Conservation (phyloP, 352 stramenopile species). For the Globisporangium takayamanum region DNA sequence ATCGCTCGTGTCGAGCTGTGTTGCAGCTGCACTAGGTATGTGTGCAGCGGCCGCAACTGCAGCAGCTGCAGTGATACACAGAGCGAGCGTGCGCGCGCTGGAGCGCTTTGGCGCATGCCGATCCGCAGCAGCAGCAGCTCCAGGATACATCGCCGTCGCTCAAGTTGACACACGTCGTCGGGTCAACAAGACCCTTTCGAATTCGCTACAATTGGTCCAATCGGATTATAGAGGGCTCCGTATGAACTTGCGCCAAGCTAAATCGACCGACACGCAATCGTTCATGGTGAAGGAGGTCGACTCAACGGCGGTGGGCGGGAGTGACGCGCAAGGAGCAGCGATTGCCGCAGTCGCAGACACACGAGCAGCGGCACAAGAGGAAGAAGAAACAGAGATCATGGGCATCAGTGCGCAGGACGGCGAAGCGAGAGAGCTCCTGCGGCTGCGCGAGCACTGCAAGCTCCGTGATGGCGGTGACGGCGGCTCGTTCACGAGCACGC, state of each 20-base stretch:
- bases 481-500: slow-evolving; percentile 6
- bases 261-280: too few relatives aligned
- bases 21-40: too few relatives aligned
- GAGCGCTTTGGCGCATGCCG: background rate
- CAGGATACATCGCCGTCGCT: too few relatives aligned
- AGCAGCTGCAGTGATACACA: background rate
- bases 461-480: background rate
- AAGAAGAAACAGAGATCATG: background rate
- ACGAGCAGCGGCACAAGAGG: background rate
- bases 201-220: background rate
- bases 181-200: background rate
- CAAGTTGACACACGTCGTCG: too few relatives aligned
- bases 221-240: too few relatives aligned
- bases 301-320: too few relatives aligned
- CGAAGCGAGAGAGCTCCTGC: slow-evolving; percentile 60
- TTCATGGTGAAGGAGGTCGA: too few relatives aligned
- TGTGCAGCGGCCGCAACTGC: slow-evolving; percentile 8
- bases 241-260: too few relatives aligned
- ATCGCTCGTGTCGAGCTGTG: background rate
- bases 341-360: too few relatives aligned
- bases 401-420: slow-evolving; percentile 14
- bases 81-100: background rate
- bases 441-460: slow-evolving; percentile 31
- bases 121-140: background rate
- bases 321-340: too few relatives aligned